Evolutionary conservation across 2,329 filamentous ascomycete species (phyloP), one percentile per base, ranked within the genome.

Genomic region (Arthrobotrys iridis): DNA sequence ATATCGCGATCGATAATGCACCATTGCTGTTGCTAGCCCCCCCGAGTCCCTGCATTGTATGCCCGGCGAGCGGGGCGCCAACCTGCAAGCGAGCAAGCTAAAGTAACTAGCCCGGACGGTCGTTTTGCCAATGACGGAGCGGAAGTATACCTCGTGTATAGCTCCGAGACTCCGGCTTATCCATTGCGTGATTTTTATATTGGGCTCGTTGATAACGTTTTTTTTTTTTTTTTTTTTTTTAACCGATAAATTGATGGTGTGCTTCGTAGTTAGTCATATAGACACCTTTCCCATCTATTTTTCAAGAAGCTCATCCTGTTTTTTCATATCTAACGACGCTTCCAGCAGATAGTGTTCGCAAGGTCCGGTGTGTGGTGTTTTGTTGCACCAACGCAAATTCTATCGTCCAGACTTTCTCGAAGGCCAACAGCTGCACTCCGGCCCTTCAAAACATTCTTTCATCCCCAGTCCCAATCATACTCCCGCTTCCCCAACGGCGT

Each of bases 341-440:
- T 7, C 20, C 48, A 24, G 37, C 13, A 58, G 52, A 24, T 1
- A 15, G 11, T 20, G 4, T 28, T 11, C 26, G 5, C 6, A 22
- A 37, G 50, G 11, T 24, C 30, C 30, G n/a, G 30, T n/a, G 30
- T 74, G 68, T 74, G 60, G 60, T 66, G 60, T 74, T 74, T 74
- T 50, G 20, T 2, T 28, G 58, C 57, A n/a, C 13, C 71, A 75
- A 75, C 71, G 48, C 71, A 75, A 50, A 75, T 52, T 64, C 48
- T 59, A 15, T 41, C 24, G 35, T 33, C 18, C 22, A 26, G 18
- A 28, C 41, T 45, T 41, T 18, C 33, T 46, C 48, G 55, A 37
- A 15, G 15, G 15, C 55, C 41, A 37, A 35, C 41, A 30, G 30
- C 68, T 1, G 22, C 26, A 43, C 7, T 48, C 50, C 13, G 28